Conservation (phyloP, 208 protist genomes). For the Trypanosoma conorhini region DNA sequence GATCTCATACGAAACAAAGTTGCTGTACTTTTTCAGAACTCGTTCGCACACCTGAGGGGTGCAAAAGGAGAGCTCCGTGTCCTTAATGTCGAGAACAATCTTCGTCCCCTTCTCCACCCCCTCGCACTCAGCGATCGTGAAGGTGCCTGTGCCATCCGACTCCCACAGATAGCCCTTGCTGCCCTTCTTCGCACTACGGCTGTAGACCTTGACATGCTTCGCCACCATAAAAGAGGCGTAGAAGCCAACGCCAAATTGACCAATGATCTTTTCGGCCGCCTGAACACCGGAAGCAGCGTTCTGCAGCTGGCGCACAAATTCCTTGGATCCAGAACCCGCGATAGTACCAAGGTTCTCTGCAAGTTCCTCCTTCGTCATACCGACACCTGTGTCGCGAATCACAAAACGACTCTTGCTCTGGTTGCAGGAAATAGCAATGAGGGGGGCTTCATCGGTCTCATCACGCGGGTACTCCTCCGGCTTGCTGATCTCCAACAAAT, state of each 20-base stretch:
- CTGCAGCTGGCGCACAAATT: conserved; percentile 88
- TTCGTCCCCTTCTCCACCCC: conserved; percentile 96
- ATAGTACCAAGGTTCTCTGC: conserved; percentile 97
- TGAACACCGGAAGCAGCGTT: conserved; percentile 46
- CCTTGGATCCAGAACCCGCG: conserved; percentile 87
- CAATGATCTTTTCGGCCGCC: conserved; percentile 91
- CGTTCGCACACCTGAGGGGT: conserved; percentile 92
- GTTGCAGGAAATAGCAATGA: conserved; percentile 90
- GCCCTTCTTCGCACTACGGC: conserved; percentile 81
- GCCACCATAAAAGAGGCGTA: conserved; percentile 98
- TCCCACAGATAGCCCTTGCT: conserved; percentile 95
- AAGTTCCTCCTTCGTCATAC: conserved; percentile 97
- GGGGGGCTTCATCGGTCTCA: conserved; percentile 73
- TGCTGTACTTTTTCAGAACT: conserved; percentile 98
- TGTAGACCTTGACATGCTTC: conserved; percentile 94
- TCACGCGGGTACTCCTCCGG: conserved; percentile 78
- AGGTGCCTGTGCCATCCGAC: conserved; percentile 93
- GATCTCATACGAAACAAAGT: conserved; percentile 97
- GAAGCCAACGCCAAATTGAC: conserved; percentile 98
- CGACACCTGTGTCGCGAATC: conserved; percentile 96
- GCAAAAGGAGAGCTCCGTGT: conserved; percentile 94
- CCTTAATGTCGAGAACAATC: conserved; percentile 96
- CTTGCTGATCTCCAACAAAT: conserved; percentile 87
- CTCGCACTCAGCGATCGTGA: conserved; percentile 94
- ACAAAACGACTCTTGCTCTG: conserved; percentile 91